phyloP scores from a whole-genome alignment of 2,329 filamentous ascomycete species.

The Cladobotryum protrusum region DNA sequence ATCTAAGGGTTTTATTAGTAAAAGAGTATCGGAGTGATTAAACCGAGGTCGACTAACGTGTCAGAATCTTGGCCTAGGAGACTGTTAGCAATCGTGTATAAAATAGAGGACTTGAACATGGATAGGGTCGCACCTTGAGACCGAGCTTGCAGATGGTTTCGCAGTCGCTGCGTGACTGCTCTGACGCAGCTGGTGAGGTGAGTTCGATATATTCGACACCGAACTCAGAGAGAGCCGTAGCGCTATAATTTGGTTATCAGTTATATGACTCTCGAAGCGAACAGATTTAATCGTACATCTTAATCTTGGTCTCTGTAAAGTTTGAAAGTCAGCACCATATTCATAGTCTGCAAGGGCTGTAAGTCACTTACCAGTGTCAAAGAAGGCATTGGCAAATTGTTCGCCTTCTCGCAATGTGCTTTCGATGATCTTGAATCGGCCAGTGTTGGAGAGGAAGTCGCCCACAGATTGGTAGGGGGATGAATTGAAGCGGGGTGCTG shows the following conservation, averaged over 20 bases:
- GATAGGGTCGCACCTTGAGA: slow-evolving; percentile 56
- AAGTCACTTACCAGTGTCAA: slow-evolving; percentile 48
- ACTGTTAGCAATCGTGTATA: not conserved
- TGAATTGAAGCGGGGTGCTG: no score
- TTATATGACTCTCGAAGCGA: not conserved
- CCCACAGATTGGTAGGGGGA: slow-evolving; percentile 36
- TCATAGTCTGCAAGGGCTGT: no score
- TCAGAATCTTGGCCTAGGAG: slow-evolving; percentile 26
- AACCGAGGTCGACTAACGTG: slow-evolving; percentile 14
- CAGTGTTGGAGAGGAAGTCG: slow-evolving; percentile 20
- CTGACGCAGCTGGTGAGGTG: slow-evolving; percentile 76
- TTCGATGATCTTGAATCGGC: slow-evolving; percentile 19
- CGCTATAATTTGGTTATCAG: slow-evolving; percentile 7
- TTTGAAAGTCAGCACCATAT: no score
- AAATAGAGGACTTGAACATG: no score
- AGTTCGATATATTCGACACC: slow-evolving; percentile 54
- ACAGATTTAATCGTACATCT: slow-evolving; percentile 12
- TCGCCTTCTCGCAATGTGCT: slow-evolving; percentile 22
- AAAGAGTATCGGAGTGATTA: not conserved
- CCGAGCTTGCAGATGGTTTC: slow-evolving; percentile 91
- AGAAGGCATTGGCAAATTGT: slow-evolving; percentile 54
- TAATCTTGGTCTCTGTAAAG: slow-evolving; percentile 18
- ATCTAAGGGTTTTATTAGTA: slow-evolving; percentile 8
- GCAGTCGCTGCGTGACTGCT: slow-evolving; percentile 80
- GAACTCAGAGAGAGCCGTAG: slow-evolving; percentile 44